Conservation (phyloP, 164 flowering plant species). For the Tinospora cordifolia region DNA sequence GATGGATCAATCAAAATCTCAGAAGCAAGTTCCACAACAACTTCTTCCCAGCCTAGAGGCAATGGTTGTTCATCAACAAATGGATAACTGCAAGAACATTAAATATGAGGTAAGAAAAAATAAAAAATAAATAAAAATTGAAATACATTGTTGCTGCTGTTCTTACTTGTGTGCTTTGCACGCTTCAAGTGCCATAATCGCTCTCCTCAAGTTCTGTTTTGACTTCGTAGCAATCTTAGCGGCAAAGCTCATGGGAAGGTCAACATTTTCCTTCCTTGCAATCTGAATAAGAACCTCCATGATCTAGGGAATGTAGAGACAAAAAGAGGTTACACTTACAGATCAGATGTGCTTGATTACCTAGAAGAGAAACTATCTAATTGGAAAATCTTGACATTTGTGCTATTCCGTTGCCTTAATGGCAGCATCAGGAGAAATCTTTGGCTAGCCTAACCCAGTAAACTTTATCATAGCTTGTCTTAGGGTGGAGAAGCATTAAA, state of each 20-base stretch:
- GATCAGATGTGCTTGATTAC: background rate
- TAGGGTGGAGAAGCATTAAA: too few relatives aligned
- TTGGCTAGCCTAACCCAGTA: too few relatives aligned
- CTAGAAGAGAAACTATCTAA: background rate
- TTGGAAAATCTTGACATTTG: too few relatives aligned
- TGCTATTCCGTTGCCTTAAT: too few relatives aligned
- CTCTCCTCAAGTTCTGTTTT: conserved; percentile 59
- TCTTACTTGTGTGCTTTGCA: conserved; percentile 70
- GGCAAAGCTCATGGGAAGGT: conserved; percentile 55
- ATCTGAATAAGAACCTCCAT: conserved; percentile 62
- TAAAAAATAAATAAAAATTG: background rate
- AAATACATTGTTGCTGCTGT: background rate
- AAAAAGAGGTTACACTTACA: background rate
- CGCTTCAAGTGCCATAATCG: conserved; percentile 81
- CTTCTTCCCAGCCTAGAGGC: conserved; percentile 74
- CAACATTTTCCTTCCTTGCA: conserved; percentile 53
- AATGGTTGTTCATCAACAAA: conserved; percentile 67
- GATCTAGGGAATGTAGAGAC: conserved; percentile 28
- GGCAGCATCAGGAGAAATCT: too few relatives aligned
- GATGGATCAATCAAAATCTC: conserved; percentile 62
- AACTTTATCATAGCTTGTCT: too few relatives aligned
- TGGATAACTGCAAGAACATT: conserved; percentile 45
- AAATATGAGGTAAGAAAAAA: conserved; percentile 11
- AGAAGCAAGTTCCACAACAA: conserved; percentile 46
- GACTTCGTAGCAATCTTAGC: conserved; percentile 59